Conservation (phyloP, 2,329 filamentous ascomycete genomes). For the Fusarium incarnatum region DNA sequence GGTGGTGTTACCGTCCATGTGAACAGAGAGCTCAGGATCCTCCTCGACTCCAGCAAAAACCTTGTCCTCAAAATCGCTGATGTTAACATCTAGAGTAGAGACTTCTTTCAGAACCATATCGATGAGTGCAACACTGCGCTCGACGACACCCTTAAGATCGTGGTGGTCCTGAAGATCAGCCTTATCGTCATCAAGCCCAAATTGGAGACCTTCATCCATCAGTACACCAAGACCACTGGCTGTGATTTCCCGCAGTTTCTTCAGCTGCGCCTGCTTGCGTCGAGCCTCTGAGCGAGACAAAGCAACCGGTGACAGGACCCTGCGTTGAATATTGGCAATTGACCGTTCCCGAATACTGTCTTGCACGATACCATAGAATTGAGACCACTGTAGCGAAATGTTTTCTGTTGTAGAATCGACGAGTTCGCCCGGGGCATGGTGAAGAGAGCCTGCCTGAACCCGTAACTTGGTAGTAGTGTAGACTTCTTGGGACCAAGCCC, state of each 20-base stretch:
- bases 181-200: constrained; percentile 71
- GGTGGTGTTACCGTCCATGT: constrained; percentile 59
- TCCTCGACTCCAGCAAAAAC: constrained; percentile 73
- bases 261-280: constrained; percentile 77
- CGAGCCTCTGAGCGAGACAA: constrained; percentile 79
- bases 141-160: constrained; percentile 77
- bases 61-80: constrained; percentile 73
- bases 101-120: constrained; percentile 84
- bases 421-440: constrained; percentile 48
- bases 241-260: constrained; percentile 80
- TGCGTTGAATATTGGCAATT: constrained; percentile 75
- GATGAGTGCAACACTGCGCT: constrained; percentile 85
- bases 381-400: constrained; percentile 67
- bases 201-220: constrained; percentile 84
- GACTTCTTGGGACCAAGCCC: constrained; percentile 76
- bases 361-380: constrained; percentile 85
- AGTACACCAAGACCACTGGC: constrained; percentile 89
- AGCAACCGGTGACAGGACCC: constrained; percentile 82
- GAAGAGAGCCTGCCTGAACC: constrained; percentile 52
- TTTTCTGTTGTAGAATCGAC: constrained; percentile 53
- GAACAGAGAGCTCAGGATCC: constrained; percentile 68
- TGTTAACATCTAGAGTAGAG: constrained; percentile 70
- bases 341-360: constrained; percentile 80
- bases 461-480: constrained; percentile 70
- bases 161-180: constrained; percentile 61